Base-by-base conservation (phyloP, 179 eudicot genomes). In the Silene vulgaris region DNA sequence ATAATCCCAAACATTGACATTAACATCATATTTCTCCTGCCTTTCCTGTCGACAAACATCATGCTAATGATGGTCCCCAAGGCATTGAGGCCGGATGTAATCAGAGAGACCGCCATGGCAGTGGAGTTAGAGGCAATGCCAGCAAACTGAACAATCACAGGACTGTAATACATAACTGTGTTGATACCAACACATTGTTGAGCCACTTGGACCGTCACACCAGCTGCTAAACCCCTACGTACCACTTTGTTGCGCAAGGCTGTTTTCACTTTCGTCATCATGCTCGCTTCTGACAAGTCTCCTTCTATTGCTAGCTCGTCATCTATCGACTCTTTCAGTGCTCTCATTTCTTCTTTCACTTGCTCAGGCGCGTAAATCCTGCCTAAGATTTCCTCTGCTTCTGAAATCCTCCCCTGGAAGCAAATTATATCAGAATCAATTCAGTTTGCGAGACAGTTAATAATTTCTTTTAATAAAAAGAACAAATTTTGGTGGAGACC, bases 81-180 rank as follows among this genome's bases (percentile, higher is more conserved):
- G 9, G 91, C 88, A 37, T 92, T 90, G 12, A 92, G 90, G n/a
- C 97, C 97, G 0, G 97, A 88, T 3, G 96, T 90, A 37, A 92
- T 70, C 14, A 92, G 86, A 21, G 96, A 92, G 13, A 92, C 87
- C 13, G 97, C 96, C 76, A 92, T 76, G 23, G 96, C 97, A 0
- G 96, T 92, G 77, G 81, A 71, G 54, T 92, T 92, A 3, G 96
- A 92, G 70, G 96, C 97, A 43, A 78, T 88, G 16, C 97, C 97
- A 0, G 93, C 96, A 2, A 92, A 74, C 67, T 92, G 97, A 23
- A 91, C 93, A 14, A 90, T 90, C 48, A 90, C 89, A 14, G 97
- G 97, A 45, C 97, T 91, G 81, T 91, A 92, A 40, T 92, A 92
- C 96, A 92, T 90, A 79, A 92, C 90, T 0, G 96, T 89, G 83